These are phyloP conservation scores for Citrus mangshanensis DNA, from an alignment of 345 rosid species.

Conservation along the genomic window DNA sequence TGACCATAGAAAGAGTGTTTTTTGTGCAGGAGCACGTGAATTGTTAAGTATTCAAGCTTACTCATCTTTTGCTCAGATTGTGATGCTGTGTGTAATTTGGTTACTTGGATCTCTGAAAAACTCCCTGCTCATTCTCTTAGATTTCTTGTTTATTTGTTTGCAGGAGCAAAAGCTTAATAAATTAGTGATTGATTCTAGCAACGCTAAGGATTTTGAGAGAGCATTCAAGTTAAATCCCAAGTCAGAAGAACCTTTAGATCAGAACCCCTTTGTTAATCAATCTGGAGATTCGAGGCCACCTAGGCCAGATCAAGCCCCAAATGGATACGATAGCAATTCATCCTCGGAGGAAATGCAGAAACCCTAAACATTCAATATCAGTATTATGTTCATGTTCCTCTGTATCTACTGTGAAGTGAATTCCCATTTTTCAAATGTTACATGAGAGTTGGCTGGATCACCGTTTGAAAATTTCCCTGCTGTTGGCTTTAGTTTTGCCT, in stretches of 20 bases:
- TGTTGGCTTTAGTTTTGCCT: background rate
- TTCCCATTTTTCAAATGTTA: background rate
- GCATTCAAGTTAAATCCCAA: constrained; percentile 56
- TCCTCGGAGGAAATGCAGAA: constrained; percentile 56
- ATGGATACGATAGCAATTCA: constrained; percentile 29
- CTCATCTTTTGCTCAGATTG: background rate
- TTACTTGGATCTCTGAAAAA: background rate
- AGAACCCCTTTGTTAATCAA: constrained; percentile 29
- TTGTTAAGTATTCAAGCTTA: background rate
- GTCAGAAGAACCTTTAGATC: constrained; percentile 37
- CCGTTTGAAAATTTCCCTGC: background rate
- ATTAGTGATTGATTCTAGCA: constrained; percentile 54
- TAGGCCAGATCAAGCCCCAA: constrained; percentile 20
- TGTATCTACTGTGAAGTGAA: background rate
- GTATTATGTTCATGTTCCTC: background rate
- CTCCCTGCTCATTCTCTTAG: background rate
- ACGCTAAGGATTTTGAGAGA: constrained; percentile 72
- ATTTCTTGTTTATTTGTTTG: constrained; percentile 17
- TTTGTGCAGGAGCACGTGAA: background rate
- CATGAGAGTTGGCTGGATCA: background rate
- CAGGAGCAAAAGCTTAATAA: constrained; percentile 90
- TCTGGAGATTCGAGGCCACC: constrained; percentile 14
- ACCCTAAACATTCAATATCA: constrained; percentile 22
- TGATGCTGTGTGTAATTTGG: background rate
- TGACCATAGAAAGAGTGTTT: background rate